Evolutionary conservation across 2,329 filamentous ascomycete species (phyloP).

Genomic region (Diaporthe batatas): DNA sequence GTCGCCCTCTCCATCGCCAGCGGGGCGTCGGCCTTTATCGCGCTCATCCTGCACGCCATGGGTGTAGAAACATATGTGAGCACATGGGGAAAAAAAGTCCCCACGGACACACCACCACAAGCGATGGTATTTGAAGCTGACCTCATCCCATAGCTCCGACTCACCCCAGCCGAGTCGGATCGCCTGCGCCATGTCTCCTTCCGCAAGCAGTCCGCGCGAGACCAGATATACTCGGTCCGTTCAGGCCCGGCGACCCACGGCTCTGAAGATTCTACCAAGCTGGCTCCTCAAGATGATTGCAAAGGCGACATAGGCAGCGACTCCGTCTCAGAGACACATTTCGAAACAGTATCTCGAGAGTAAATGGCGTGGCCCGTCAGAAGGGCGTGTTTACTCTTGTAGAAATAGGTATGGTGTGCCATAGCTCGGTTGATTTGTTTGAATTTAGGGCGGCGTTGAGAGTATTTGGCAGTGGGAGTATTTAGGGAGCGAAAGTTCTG

Average conservation of each 20-base stretch:
- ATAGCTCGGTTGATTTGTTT: background rate
- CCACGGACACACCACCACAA: too few species aligned
- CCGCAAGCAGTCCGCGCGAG: slow-evolving; percentile 67
- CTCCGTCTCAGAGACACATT: background rate
- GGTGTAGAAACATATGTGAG: slow-evolving; percentile 63
- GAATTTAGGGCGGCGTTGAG: background rate
- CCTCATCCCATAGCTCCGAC: slow-evolving; percentile 54
- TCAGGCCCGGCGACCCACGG: slow-evolving; percentile 60
- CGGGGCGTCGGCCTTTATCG: slow-evolving; percentile 66
- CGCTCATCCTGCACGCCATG: slow-evolving; percentile 63
- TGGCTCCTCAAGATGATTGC: slow-evolving; percentile 32
- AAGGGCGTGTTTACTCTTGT: background rate
- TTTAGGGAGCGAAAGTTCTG: background rate
- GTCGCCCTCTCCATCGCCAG: slow-evolving; percentile 63
- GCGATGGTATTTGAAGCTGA: background rate
- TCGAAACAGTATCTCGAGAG: background rate
- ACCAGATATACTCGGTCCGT: slow-evolving; percentile 62
- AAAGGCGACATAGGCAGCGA: background rate
- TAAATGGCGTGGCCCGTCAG: background rate
- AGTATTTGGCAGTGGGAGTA: background rate
- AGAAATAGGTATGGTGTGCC: background rate
- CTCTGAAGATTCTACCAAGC: slow-evolving; percentile 52
- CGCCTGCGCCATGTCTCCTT: slow-evolving; percentile 68
- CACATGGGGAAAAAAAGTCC: background rate
- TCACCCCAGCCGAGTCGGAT: slow-evolving; percentile 67